Conservation (phyloP, 2,329 filamentous ascomycete species). For the Fusarium denticulatum region DNA sequence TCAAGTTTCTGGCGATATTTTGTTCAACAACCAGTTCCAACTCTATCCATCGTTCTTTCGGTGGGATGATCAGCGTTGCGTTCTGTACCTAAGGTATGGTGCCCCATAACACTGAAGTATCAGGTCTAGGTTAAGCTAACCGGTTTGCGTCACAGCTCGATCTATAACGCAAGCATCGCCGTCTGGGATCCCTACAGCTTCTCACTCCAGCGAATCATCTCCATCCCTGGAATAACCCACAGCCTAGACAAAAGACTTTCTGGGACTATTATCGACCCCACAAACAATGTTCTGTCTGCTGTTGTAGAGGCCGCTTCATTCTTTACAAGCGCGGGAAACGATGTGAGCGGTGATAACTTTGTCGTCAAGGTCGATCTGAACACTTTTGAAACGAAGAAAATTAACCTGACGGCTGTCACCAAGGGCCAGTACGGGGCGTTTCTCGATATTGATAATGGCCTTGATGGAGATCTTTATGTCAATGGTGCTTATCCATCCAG, state of each 20-base stretch:
- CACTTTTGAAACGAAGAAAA: not conserved
- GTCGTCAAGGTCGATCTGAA: not conserved
- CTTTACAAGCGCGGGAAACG: not conserved
- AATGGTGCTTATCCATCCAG: not conserved
- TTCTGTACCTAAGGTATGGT: not conserved
- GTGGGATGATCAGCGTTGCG: not conserved
- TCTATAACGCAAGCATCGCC: not conserved
- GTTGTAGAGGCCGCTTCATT: not conserved
- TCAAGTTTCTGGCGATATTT: not conserved
- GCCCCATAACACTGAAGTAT: rapidly evolving
- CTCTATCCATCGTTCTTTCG: not conserved
- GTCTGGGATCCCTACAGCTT: not conserved
- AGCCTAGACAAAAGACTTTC: not conserved
- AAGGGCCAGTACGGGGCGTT: not conserved
- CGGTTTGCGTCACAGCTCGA: not conserved
- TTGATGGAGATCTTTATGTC: not conserved
- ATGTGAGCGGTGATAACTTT: not conserved
- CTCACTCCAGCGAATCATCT: not conserved
- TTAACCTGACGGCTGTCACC: not conserved
- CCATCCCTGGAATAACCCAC: not conserved
- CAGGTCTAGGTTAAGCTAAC: rapidly evolving
- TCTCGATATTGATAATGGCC: not conserved
- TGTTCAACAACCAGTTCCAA: not conserved
- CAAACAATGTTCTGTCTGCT: not conserved
- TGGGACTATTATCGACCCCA: not conserved